Conservation (phyloP, 495 filamentous ascomycete genomes). For the Letharia columbiana region DNA sequence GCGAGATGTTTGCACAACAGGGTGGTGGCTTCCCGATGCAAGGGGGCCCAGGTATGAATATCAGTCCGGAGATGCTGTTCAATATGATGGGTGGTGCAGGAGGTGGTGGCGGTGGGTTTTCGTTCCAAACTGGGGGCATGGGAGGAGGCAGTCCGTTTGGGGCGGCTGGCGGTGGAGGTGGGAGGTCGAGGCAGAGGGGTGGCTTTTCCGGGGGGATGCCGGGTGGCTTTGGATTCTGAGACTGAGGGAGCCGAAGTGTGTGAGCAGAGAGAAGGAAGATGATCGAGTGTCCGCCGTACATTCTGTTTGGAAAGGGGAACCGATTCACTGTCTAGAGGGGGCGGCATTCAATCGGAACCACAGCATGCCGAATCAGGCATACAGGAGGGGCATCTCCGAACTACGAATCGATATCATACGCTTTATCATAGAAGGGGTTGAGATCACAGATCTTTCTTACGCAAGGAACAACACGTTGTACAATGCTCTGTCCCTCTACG, state of each 20-base stretch:
- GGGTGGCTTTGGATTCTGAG: slow-evolving; percentile 11
- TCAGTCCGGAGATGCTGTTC: slow-evolving; percentile 48
- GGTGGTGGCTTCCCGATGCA: slow-evolving; percentile 49
- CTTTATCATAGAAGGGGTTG: neutral
- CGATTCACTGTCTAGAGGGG: neutral
- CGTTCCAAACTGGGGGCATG: slow-evolving; percentile 27
- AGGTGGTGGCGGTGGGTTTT: slow-evolving; percentile 38
- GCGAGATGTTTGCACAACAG: slow-evolving; percentile 73
- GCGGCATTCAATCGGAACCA: neutral
- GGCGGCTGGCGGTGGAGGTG: slow-evolving; percentile 14
- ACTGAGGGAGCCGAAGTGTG: neutral
- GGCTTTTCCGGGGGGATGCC: slow-evolving; percentile 22
- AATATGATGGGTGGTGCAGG: slow-evolving; percentile 46
- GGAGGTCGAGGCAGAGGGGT: slow-evolving; percentile 17
- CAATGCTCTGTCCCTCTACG: too few relatives aligned
- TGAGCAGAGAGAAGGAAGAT: neutral
- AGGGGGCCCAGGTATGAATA: slow-evolving; percentile 43
- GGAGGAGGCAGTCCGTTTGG: slow-evolving; percentile 36
- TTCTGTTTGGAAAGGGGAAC: neutral
- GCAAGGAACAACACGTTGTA: neutral
- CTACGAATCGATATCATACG: neutral
- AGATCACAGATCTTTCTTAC: neutral
- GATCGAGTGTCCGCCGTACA: neutral
- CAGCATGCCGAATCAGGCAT: neutral
- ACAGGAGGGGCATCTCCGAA: neutral